Base-by-base conservation (phyloP, 805 yeast genomes). In the Kuraishia capsulata region DNA sequence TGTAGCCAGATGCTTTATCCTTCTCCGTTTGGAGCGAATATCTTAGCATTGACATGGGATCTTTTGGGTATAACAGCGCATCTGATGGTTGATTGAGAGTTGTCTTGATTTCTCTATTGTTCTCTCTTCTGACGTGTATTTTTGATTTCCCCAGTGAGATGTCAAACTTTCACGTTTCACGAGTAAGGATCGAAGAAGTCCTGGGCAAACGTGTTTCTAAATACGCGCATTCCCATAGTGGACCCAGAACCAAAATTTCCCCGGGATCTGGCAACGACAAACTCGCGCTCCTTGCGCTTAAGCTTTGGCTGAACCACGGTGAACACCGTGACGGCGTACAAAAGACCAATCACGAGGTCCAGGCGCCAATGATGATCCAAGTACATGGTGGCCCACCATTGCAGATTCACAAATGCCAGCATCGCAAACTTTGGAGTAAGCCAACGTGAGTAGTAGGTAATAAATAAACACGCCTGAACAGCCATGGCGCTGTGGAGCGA, bases 341-440 rank as follows among this genome's bases (percentile, higher is more conserved):
- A 24, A 50, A 73, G 53, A 6, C 86, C 86, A 13, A 63, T 62
- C 29, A 78, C 54, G 38, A 79, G 57, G 51, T 81, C 87, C 26
- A 78, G 54, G 42, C 84, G 64, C 70, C 79, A 81, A 54, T 80
- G 88, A 54, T 79, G 87, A 51, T 79, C 86, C 41, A 81, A 54
- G 48, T 81, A 81, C 59, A 80, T 75, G 3, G 85, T 76, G 19
- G 84, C 75, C 85, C 86, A 81, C 82, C 86, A 78, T 51, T 79
- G 86, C 25, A 75, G 50, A 2, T 63, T 41, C 5, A 79, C 72
- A 53, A 71, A 79, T 0, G 43, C 26, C 4, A 68, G 48, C 17
- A 66, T 69, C 1, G 66, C 44, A 4, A 62, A 14, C 43, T 63
- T 65, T 21, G 64, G 53, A 1, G 46, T 29, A 5, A 50, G 44